Percentiles rank a stretch among this genome's conserved stretches.
Evolutionary conservation across 192 early-diverging fungal genomes (phyloP).

Genomic region (Geranomyces variabilis): DNA sequence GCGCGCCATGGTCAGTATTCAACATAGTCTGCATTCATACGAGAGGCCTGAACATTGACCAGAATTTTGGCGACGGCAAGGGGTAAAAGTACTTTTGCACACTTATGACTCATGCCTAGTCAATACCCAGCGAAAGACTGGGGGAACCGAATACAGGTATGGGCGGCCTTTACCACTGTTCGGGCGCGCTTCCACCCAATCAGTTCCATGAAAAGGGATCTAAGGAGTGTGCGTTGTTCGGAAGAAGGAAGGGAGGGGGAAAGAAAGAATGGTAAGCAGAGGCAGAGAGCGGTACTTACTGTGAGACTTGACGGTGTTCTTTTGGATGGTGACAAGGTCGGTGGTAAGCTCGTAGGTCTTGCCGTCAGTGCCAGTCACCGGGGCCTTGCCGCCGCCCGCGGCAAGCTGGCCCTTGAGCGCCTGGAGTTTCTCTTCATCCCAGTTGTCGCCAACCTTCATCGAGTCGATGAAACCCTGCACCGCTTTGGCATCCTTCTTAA

Average conservation of each 20-base stretch:
- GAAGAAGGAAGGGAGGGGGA: neutral
- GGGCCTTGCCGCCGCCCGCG: conserved; percentile 43
- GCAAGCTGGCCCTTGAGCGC: conserved; percentile 55
- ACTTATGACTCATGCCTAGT: conserved; percentile 63
- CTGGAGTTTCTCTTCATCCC: conserved; percentile 59
- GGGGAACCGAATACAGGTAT: conserved; percentile 26
- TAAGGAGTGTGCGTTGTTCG: conserved; percentile 59
- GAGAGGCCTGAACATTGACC: neutral
- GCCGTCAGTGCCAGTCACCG: conserved; percentile 64
- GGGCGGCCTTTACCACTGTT: neutral
- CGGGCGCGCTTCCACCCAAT: conserved; percentile 27
- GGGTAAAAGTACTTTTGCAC: conserved; percentile 47
- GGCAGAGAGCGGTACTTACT: conserved; percentile 40
- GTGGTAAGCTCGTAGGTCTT: conserved; percentile 65
- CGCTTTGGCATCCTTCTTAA: conserved; percentile 88
- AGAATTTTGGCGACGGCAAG: neutral
- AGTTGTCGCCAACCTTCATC: conserved; percentile 43
- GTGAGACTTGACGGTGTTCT: conserved; percentile 50
- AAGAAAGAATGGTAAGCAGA: neutral
- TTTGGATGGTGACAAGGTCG: conserved; percentile 52
- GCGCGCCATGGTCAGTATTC: conserved; percentile 1
- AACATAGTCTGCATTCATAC: neutral
- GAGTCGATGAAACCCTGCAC: conserved; percentile 79
- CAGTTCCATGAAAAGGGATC: conserved; percentile 56
- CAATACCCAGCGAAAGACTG: conserved; percentile 50